Base-by-base conservation (phyloP, 2,329 filamentous ascomycete species). In the Clarireedia paspali region DNA sequence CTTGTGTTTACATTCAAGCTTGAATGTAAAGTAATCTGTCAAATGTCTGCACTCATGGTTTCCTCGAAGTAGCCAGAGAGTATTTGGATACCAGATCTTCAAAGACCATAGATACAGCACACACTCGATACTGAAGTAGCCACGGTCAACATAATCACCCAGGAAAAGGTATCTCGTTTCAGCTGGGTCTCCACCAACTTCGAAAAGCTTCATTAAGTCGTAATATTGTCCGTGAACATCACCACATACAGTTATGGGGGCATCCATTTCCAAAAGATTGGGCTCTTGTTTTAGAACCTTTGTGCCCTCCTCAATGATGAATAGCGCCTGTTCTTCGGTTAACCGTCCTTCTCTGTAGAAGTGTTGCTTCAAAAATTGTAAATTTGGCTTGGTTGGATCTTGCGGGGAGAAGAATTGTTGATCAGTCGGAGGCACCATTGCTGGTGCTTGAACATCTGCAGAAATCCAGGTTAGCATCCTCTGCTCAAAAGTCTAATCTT, bases 21-120 rank as follows among this genome's bases (percentile, higher is more conserved):
- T 97, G 80, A 99, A 99, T 59, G 94, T 99, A 76, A 99, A 99
- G 80, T 99, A 99, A 71, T 99, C 94, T 57, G 94, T 99, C 80
- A 99, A 81, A 77, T 99, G 94, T 68, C 94, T 87, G 74, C 94
- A 99, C 75, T 99, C 94, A 76, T 99, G 94, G 74, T 99, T 99
- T 64, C 94, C 94, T 67, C 94, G 89, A 64, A 99, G 83, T 65
- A 99, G 80, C 94, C 94, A 99, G 56, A 99, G 84, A 20, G 90
- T 92, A 73, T 97, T 91, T 53, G 94, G 94, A 71, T 97, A 99
- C 83, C 95, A 96, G 70, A 99, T 97, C 82, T 99, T 99, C 71
- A 99, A 79, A 36, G 87, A 88, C 94, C 94, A 99, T 26, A 99
- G 83, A 73, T 99, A 99, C 49, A 99, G 80, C 59, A 99, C 94